phyloP scores from a whole-genome alignment of 2,329 filamentous ascomycete genomes.

The Epichloe baconii region DNA sequence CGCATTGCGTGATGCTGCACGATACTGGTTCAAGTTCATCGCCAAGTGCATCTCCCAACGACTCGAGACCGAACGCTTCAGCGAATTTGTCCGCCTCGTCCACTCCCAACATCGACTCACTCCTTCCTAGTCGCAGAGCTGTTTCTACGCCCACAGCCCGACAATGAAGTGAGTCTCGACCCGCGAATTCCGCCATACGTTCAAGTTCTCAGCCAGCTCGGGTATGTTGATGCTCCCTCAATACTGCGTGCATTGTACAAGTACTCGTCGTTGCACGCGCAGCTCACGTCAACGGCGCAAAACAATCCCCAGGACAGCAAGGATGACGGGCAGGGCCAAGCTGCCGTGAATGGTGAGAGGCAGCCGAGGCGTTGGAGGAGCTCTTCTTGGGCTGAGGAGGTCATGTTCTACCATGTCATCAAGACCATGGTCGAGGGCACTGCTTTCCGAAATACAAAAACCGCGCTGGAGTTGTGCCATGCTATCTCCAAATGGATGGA shows the following conservation, averaged over 20 bases:
- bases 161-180: constrained; percentile 39
- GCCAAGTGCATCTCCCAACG: constrained; percentile 35
- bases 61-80: constrained; percentile 40
- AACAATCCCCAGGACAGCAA: constrained; percentile 2
- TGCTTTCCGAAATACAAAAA: constrained; percentile 31
- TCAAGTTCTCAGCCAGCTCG: constrained; percentile 37
- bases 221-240: constrained; percentile 39
- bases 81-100: constrained; percentile 35
- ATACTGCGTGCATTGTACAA: constrained; percentile 42
- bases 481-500: constrained; percentile 46
- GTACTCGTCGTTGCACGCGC: constrained; percentile 39
- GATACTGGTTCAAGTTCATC: constrained; percentile 39
- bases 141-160: constrained; percentile 40
- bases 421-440: constrained; percentile 59
- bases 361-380: constrained; percentile 33
- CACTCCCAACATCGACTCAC: constrained; percentile 38
- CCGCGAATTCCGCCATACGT: constrained; percentile 47
- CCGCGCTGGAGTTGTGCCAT: constrained; percentile 36
- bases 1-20: constrained; percentile 16
- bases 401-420: constrained; percentile 84
- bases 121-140: constrained; percentile 39
- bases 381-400: constrained; percentile 62
- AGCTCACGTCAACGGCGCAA: constrained; percentile 3
- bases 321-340: constrained; percentile 1
- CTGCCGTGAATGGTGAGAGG: constrained; percentile 10